A percentile compares a stretch with the other conserved stretches of the same genome.
Conservation (phyloP, 2,329 filamentous ascomycete species). For the Monosporascus sp. region DNA sequence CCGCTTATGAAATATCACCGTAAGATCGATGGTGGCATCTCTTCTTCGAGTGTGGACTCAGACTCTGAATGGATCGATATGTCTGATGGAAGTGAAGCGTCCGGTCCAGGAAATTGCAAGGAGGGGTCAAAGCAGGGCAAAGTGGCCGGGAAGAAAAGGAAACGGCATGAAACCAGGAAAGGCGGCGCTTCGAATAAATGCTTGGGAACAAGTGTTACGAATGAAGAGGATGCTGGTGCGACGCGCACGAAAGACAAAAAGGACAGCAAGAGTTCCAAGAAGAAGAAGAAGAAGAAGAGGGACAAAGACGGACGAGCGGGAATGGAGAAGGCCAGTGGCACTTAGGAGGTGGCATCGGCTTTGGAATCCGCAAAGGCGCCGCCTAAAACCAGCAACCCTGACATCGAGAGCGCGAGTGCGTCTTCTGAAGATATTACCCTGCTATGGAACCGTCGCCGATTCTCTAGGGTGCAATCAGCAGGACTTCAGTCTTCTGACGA, state of each 20-base stretch:
- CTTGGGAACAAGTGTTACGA: not conserved
- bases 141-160: not conserved
- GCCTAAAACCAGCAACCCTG: not conserved
- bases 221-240: not conserved
- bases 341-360: conserved; percentile 16
- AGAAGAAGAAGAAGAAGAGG: not conserved
- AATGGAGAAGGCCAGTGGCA: conserved; percentile 8
- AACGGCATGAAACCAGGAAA: conserved; percentile 2
- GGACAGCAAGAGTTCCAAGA: not conserved
- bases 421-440: too few species aligned
- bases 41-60: not conserved
- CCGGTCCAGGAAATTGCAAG: not conserved
- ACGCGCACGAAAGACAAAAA: conserved; percentile 1
- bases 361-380: not conserved
- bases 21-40: not conserved
- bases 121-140: not conserved
- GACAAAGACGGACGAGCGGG: not conserved
- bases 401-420: not conserved
- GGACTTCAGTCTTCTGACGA: too few species aligned
- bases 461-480: too few species aligned
- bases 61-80: not conserved
- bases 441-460: too few species aligned
- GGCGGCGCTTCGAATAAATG: not conserved
- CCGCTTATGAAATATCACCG: conserved; percentile 7
- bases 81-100: not conserved